Evolutionary conservation across 208 protist genomes (phyloP), one percentile per base, ranked within the genome.

Genomic region (Crithidia sp.): DNA sequence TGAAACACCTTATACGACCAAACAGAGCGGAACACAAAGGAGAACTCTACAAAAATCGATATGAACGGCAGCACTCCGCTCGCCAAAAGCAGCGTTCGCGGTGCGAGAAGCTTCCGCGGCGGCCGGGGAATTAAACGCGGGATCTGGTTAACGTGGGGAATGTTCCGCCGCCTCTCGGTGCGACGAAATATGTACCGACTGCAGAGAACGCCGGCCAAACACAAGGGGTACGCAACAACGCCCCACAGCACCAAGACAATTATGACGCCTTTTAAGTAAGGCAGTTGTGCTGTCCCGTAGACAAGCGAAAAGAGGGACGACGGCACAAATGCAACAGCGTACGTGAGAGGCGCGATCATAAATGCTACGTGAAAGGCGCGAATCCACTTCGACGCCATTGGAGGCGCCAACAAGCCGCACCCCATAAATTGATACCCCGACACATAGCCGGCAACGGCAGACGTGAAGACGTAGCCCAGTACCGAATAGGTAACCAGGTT

Each of bases 1-100:
- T 99, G 98, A 77, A 99, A 99, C 41, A 96, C 85, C 71, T 98
- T 99, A 84, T 98, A 98, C n/a, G 96, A 85, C 98, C 97, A 99
- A 39, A 99, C 89, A 4, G 92, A 97, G 14, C 87, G 95, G 71
- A 99, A 97, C 12, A 99, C 81, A 58, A 98, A 98, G 74, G 95
- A 98, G 66, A 99, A 95, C 70, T 99, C 97, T 53, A 99, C 94
- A 55, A 98, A 98, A 73, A 99, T 97, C 4, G 89, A 91, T 7
- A 94, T 93, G 73, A 99, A 99, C 3, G 98, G 98, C 12, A 99
- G 83, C 5, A 97, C 63, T 8, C 98, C 98, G 54, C 90, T 93
- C 7, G 94, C 58, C 5, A 91, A 10, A n/a, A 98, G 17, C 39
- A 93, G 62, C 13, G 64, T 41, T 17, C 44, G 50, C 14, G 75